phyloP scores from a whole-genome alignment of 331 rosid genomes.

The Quercus tomentella region DNA sequence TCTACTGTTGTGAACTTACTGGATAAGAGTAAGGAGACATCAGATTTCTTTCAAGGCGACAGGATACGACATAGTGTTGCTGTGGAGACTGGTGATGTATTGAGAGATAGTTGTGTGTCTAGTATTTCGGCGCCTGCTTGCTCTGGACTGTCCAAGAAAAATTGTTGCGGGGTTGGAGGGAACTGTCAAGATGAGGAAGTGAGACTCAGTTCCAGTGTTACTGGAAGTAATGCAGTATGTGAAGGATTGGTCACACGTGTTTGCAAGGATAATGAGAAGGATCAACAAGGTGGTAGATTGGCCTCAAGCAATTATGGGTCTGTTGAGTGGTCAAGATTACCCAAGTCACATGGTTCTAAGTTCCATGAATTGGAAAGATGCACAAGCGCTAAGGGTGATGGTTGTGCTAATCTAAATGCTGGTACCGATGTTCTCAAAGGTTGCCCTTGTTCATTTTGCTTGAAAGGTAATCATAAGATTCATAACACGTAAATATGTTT shows the following conservation, averaged over 20 bases:
- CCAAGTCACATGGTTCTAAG: constrained; percentile 33
- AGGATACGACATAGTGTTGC: neutral
- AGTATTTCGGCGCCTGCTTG: constrained; percentile 2
- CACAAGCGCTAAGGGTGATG: constrained; percentile 29
- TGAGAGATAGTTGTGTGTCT: constrained; percentile 24
- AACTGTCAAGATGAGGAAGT: constrained; percentile 15
- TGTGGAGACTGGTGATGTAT: constrained; percentile 17
- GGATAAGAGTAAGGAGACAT: constrained; percentile 4
- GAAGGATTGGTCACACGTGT: constrained; percentile 27
- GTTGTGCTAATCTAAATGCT: constrained; percentile 9
- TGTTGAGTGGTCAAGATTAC: constrained; percentile 19
- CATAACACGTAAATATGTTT: too few species aligned
- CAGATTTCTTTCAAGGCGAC: neutral
- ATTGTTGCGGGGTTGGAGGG: constrained; percentile 7
- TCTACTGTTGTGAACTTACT: constrained; percentile 4
- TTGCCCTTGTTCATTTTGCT: constrained; percentile 82
- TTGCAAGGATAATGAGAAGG: constrained; percentile 25
- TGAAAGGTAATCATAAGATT: constrained; percentile 54
- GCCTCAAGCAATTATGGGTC: constrained; percentile 17
- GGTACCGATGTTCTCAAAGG: constrained; percentile 39
- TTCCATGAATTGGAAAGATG: constrained; percentile 58
- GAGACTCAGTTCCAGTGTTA: constrained; percentile 11
- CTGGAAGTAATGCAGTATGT: constrained; percentile 1
- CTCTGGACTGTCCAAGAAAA: constrained; percentile 12
- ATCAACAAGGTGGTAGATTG: constrained; percentile 9